A percentile compares a stretch with the other conserved stretches of the same genome.
phyloP scores from a whole-genome alignment of 331 rosid species.

The Quercus phellos region DNA sequence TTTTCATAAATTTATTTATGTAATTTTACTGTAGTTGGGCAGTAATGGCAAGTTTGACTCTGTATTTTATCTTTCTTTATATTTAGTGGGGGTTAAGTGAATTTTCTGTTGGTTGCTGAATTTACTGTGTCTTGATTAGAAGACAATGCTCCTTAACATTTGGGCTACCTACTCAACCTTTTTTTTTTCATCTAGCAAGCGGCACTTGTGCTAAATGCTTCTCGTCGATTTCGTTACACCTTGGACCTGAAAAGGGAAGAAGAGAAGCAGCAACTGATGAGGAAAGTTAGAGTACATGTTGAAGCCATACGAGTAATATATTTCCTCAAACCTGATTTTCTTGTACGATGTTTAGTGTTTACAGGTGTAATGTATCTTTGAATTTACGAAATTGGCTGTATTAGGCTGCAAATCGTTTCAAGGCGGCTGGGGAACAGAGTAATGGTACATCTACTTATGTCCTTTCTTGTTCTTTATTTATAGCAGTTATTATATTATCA shows the following conservation, averaged over 20 bases:
- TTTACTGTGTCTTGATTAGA: background rate
- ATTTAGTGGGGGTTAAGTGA: background rate
- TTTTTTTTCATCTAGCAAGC: slow-evolving; percentile 62
- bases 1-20: background rate
- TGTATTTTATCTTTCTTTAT: background rate
- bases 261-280: slow-evolving; percentile 57
- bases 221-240: slow-evolving; percentile 99
- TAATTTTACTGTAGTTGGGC: background rate
- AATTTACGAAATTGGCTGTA: slow-evolving; percentile 22
- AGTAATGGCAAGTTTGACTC: background rate
- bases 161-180: slow-evolving; percentile 6
- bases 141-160: background rate
- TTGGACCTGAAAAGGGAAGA: slow-evolving; percentile 92
- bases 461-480: background rate
- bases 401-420: slow-evolving; percentile 89
- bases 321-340: slow-evolving; percentile 21
- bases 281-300: slow-evolving; percentile 86
- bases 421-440: slow-evolving; percentile 34
- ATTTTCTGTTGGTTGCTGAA: background rate
- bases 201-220: slow-evolving; percentile 95
- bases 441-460: slow-evolving; percentile 42
- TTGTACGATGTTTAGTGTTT: slow-evolving; percentile 9
- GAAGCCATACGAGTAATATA: slow-evolving; percentile 75
- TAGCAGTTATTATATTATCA: background rate
- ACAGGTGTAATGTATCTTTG: slow-evolving; percentile 10